Evolutionary conservation across 192 early-diverging fungal species (phyloP).

Genomic region (Neocallimastix lanati): DNA sequence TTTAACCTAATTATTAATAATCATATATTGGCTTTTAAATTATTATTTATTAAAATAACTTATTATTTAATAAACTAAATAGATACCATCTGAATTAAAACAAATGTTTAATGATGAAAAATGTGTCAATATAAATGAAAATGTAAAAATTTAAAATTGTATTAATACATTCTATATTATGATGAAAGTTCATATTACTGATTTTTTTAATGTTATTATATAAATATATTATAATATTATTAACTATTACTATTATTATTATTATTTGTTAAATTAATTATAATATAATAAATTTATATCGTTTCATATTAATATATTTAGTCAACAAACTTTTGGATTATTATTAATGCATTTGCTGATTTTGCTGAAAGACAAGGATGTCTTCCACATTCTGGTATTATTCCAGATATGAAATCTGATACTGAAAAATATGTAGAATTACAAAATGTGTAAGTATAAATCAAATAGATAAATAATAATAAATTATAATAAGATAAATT

Average conservation of each 20-base stretch:
- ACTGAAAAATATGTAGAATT: slow-evolving; percentile 67
- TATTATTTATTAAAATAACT: too few species aligned
- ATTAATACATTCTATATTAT: too few species aligned
- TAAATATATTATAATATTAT: too few species aligned
- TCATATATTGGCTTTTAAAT: too few species aligned
- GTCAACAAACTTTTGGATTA: slow-evolving; percentile 71
- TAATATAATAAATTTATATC: too few species aligned
- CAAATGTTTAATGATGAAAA: slow-evolving; percentile 32
- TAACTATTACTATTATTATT: too few species aligned
- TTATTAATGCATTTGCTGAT: slow-evolving; percentile 52
- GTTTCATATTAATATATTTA: slow-evolving; percentile 3
- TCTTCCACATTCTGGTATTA: slow-evolving; percentile 64
- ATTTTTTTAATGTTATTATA: too few species aligned
- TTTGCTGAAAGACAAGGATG: slow-evolving; percentile 55
- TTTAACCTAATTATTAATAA: too few species aligned
- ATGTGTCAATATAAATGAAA: slow-evolving; percentile 22
- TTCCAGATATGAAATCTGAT: slow-evolving; percentile 97
- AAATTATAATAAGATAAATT: too few species aligned
- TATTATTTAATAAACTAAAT: too few species aligned
- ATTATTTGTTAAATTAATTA: background rate
- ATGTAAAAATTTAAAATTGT: slow-evolving; percentile 19
- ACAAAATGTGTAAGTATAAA: slow-evolving; percentile 57
- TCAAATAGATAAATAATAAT: too few species aligned
- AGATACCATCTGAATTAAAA: slow-evolving; percentile 26
- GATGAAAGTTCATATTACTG: too few species aligned